These are phyloP conservation scores for Didymellaceae sp. DNA, from an alignment of 2,329 filamentous ascomycete genomes.

Conservation along the genomic window DNA sequence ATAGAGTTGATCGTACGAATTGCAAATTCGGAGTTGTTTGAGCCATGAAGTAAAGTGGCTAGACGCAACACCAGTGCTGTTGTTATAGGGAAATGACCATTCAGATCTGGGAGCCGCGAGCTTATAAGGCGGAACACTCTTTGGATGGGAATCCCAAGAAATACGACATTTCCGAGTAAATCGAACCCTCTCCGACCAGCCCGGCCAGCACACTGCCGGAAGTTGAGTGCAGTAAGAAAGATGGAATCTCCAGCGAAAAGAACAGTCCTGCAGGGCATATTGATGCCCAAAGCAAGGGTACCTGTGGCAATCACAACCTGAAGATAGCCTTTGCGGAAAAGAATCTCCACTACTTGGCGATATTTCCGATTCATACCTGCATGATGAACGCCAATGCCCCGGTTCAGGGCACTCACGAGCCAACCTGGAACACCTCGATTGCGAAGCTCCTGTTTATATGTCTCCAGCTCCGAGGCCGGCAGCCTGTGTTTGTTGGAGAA, in stretches of 20 bases:
- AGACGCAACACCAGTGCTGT: slow-evolving; percentile 74
- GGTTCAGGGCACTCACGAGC: slow-evolving; percentile 66
- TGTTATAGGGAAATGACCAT: slow-evolving; percentile 79
- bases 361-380: slow-evolving; percentile 82
- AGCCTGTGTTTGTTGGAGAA: slow-evolving; percentile 71
- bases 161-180: slow-evolving; percentile 80
- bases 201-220: slow-evolving; percentile 76
- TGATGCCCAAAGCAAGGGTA: slow-evolving; percentile 78
- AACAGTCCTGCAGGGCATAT: slow-evolving; percentile 75
- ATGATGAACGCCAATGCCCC: slow-evolving; percentile 79
- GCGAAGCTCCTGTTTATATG: slow-evolving; percentile 59
- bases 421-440: slow-evolving; percentile 58
- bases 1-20: slow-evolving; percentile 68
- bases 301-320: slow-evolving; percentile 76
- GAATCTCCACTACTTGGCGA: slow-evolving; percentile 73
- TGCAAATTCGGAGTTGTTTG: slow-evolving; percentile 68
- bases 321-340: slow-evolving; percentile 75
- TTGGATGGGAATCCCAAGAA: slow-evolving; percentile 67
- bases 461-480: slow-evolving; percentile 64
- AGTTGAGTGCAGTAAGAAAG: slow-evolving; percentile 76
- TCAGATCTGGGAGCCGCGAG: slow-evolving; percentile 74
- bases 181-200: slow-evolving; percentile 83
- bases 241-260: slow-evolving; percentile 77
- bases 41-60: slow-evolving; percentile 70
- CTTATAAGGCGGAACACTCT: slow-evolving; percentile 74